Evolutionary conservation across 768 basidiomycete species (phyloP), one percentile per base, ranked within the genome.

Genomic region (Suillus fuscotomentosus): DNA sequence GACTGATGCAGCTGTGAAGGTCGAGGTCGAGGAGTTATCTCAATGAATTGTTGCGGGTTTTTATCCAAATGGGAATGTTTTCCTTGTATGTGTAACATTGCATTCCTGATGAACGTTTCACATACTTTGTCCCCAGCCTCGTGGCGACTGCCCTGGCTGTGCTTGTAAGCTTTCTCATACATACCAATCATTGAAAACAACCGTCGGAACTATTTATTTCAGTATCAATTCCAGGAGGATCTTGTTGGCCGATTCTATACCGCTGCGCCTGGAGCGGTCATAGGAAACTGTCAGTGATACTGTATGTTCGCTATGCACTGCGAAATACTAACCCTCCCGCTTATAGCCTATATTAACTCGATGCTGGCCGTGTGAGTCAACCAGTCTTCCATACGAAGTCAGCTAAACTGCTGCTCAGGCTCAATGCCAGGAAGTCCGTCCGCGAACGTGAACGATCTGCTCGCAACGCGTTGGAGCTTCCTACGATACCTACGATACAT

Each of bases 331-430:
- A 15, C 2, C 5, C 20, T 9, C 27, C 9, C 45, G 10, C 31
- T 5, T 13, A 34, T 47, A 73, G 72, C 65, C 41, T 73, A 70
- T 14, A n/a, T 38, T 20, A 74, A 69, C 24, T 75, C 70, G 17
- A 70, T 71, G 67, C 41, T 74, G 4, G 48, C 70, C 5, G 70
- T 73, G 72, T 73, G 57, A 67, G 72, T 31, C 7, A 22, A 22
- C 2, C 5, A 31, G 3, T 54, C 10, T 31, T 54, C 10, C 14
- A 7, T 31, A n/a, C 15, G 24, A 47, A 17, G 15, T 5, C 24
- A 38, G 9, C 22, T 57, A 39, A 57, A 24, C 0, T 57, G 38
- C 5, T 50, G 27, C 10, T 36, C 53, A 62, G 64, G 34, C 53
- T 65, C 22, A 65, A 65, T 48, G 64, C 61, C 20, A 53, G 64